A percentile compares a stretch with the other conserved stretches of the same genome.
Conservation (phyloP, 2,329 filamentous ascomycete genomes). For the Aaosphaeria pasadenensis region DNA sequence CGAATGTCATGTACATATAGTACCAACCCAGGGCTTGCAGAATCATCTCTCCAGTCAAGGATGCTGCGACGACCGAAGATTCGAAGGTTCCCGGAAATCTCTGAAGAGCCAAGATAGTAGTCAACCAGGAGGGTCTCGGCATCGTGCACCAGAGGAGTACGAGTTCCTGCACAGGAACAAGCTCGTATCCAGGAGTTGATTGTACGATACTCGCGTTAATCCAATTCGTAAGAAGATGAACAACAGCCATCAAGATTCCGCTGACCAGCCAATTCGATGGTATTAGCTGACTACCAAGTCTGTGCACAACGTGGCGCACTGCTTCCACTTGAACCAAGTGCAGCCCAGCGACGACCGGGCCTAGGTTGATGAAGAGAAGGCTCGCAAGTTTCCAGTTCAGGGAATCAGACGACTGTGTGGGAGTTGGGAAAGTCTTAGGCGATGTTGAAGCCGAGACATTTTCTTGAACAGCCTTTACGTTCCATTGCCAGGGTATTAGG, state of each 20-base stretch:
- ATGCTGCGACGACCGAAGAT: constrained; percentile 7
- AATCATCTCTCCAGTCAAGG: constrained; percentile 23
- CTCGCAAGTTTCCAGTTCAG: constrained; percentile 20
- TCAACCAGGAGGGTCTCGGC: constrained; percentile 27
- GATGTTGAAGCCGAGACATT: constrained; percentile 2
- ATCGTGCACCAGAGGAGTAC: constrained; percentile 31
- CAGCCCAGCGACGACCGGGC: constrained; percentile 10
- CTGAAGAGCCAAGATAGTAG: constrained; percentile 10
- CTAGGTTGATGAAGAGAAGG: constrained; percentile 18
- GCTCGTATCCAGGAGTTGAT: constrained; percentile 15
- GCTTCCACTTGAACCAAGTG: not conserved
- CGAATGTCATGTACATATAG: constrained; percentile 21
- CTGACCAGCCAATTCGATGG: constrained; percentile 12
- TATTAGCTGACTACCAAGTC: constrained; percentile 1
- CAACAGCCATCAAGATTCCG: constrained; percentile 15
- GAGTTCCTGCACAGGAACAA: constrained; percentile 18
- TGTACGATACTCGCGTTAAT: constrained; percentile 20
- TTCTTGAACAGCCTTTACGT: constrained; percentile 11
- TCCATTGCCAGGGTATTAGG: constrained; percentile 33
- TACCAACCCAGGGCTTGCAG: constrained; percentile 20
- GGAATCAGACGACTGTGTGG: constrained; percentile 14
- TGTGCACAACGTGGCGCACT: not conserved
- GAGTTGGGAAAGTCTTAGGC: constrained; percentile 1
- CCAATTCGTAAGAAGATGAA: constrained; percentile 19
- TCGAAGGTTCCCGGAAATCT: constrained; percentile 9